Evolutionary conservation across 1,139 yeast genomes (phyloP).

Genomic region (Suhomyces ambrosiae): DNA sequence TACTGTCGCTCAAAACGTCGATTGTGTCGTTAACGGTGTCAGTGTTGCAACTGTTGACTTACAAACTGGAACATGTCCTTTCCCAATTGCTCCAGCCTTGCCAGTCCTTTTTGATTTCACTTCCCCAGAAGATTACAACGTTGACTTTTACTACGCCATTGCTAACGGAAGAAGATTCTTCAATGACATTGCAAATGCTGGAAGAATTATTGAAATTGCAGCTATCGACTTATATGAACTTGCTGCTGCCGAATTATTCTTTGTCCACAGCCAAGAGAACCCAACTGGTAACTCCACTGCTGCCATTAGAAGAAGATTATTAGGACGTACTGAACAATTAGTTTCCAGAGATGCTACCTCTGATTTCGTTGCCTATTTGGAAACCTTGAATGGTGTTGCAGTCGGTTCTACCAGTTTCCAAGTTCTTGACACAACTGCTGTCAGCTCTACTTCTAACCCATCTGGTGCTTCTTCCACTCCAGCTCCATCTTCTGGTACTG

Average conservation of each 20-base stretch:
- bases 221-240: slow-evolving; percentile 32
- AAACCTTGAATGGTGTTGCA: slow-evolving; percentile 32
- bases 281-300: slow-evolving; percentile 45
- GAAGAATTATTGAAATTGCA: slow-evolving; percentile 37
- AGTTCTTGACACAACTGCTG: slow-evolving; percentile 25
- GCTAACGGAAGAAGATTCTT: slow-evolving; percentile 27
- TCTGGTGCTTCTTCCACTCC: slow-evolving; percentile 18
- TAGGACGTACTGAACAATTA: slow-evolving; percentile 16
- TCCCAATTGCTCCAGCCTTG: slow-evolving; percentile 33
- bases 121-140: slow-evolving; percentile 36
- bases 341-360: slow-evolving; percentile 31
- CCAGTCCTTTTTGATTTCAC: slow-evolving; percentile 32
- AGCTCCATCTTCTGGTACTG: slow-evolving; percentile 15
- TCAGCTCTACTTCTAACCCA: slow-evolving; percentile 15
- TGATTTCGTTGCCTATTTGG: slow-evolving; percentile 34
- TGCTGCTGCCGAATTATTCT: slow-evolving; percentile 31
- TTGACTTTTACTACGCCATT: slow-evolving; percentile 40
- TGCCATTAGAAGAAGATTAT: slow-evolving; percentile 46
- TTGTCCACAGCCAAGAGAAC: slow-evolving; percentile 30
- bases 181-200: slow-evolving; percentile 41
- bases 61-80: slow-evolving; percentile 46
- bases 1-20: slow-evolving; percentile 35
- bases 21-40: slow-evolving; percentile 40
- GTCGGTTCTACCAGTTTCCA: slow-evolving; percentile 21
- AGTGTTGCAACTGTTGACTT: slow-evolving; percentile 40